These are phyloP conservation scores for Colletotrichum acutatum DNA, from an alignment of 2,329 filamentous ascomycete genomes.

Conservation along the genomic window DNA sequence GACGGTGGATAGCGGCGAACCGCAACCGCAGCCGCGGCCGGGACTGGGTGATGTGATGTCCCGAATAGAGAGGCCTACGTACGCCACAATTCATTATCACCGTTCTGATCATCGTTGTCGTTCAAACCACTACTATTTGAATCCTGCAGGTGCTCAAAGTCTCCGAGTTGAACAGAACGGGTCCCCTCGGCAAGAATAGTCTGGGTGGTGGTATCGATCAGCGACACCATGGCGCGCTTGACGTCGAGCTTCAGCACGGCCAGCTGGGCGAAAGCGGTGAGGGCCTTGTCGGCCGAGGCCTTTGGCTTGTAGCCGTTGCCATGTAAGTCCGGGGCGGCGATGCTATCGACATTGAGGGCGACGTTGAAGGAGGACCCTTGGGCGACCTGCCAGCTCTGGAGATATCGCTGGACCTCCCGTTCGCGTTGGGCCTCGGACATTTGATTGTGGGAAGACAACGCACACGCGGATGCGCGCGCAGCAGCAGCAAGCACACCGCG, in stretches of 20 bases:
- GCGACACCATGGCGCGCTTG: conserved; percentile 60
- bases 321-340: conserved; percentile 42
- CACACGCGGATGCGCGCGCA: neutral
- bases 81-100: conserved; percentile 47
- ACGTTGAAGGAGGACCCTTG: conserved; percentile 46
- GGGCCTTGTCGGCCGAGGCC: conserved; percentile 48
- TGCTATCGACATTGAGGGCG: conserved; percentile 44
- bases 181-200: conserved; percentile 65
- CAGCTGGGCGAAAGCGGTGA: conserved; percentile 62
- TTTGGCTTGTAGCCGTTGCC: conserved; percentile 46
- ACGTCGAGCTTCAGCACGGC: conserved; percentile 58
- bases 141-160: conserved; percentile 39
- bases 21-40: no score
- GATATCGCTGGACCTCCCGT: conserved; percentile 45
- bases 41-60: neutral
- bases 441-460: neutral
- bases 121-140: neutral
- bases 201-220: conserved; percentile 58
- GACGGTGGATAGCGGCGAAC: neutral
- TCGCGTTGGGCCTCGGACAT: conserved; percentile 42
- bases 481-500: neutral
- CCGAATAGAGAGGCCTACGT: conserved; percentile 39
- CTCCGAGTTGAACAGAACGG: conserved; percentile 52
- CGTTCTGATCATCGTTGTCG: neutral
- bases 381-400: conserved; percentile 46